Conservation (phyloP, 768 basidiomycete species). For the Calvatia gigantea region DNA sequence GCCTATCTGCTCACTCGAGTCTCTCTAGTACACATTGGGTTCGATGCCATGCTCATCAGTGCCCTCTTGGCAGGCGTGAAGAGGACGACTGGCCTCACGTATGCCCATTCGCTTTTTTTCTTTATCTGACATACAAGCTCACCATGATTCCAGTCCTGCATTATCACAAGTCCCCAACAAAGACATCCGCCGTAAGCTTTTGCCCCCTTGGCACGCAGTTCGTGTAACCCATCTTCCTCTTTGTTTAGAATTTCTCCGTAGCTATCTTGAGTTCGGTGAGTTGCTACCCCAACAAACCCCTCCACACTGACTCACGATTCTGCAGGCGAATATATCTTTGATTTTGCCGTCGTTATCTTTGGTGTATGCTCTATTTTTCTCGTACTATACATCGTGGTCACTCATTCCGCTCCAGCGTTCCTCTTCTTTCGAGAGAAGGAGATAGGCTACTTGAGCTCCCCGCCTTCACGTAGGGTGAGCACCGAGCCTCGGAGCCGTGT, state of each 20-base stretch:
- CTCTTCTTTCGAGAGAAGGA: slow-evolving; percentile 65
- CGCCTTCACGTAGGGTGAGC: not conserved
- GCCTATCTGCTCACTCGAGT: slow-evolving; percentile 10
- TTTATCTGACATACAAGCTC: slow-evolving; percentile 5
- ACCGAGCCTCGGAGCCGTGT: not conserved
- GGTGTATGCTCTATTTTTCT: slow-evolving; percentile 51
- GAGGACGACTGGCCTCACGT: slow-evolving; percentile 86
- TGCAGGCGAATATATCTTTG: slow-evolving; percentile 80
- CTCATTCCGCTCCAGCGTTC: slow-evolving; percentile 48
- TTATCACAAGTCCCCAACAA: slow-evolving; percentile 81
- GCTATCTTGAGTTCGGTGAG: slow-evolving; percentile 80
- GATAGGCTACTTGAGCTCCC: slow-evolving; percentile 16
- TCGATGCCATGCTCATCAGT: slow-evolving; percentile 77
- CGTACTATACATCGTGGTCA: slow-evolving; percentile 2
- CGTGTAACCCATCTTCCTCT: not conserved
- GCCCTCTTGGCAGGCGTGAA: slow-evolving; percentile 84
- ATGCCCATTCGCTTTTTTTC: slow-evolving; percentile 24
- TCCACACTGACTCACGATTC: slow-evolving; percentile 10
- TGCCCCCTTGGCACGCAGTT: not conserved
- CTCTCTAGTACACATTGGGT: slow-evolving; percentile 54
- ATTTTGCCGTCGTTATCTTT: slow-evolving; percentile 80
- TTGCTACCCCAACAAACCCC: slow-evolving; percentile 5
- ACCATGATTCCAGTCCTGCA: slow-evolving; percentile 53
- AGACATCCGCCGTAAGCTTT: slow-evolving; percentile 74
- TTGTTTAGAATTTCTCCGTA: slow-evolving; percentile 58